These are phyloP conservation scores for Sugiyamaella japonica DNA, from an alignment of 1,139 yeast genomes.

Conservation along the genomic window DNA sequence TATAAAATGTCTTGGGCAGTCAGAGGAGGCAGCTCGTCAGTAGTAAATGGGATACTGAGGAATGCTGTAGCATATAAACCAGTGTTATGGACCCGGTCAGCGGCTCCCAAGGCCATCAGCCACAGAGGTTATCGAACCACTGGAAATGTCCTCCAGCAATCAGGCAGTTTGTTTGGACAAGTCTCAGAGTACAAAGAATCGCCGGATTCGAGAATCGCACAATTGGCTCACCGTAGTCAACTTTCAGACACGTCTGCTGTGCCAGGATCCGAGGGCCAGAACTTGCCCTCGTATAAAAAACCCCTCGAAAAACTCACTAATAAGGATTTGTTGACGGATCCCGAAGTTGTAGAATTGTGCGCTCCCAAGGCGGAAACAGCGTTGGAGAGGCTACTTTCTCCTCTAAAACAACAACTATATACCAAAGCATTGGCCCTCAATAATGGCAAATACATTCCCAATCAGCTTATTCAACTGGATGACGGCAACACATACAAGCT, in stretches of 20 bases:
- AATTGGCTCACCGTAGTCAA: constrained; percentile 21
- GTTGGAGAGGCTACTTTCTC: constrained; percentile 55
- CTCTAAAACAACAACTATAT: constrained; percentile 71
- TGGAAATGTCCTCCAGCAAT: not conserved
- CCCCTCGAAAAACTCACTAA: constrained; percentile 21
- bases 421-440: constrained; percentile 55
- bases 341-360: constrained; percentile 28
- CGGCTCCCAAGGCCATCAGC: not conserved
- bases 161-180: constrained; percentile 32
- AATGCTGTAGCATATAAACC: constrained; percentile 1
- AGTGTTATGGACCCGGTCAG: not conserved
- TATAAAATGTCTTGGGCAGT: constrained; percentile 10
- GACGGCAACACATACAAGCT: constrained; percentile 56
- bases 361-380: constrained; percentile 35
- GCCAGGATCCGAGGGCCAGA: constrained; percentile 15
- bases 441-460: constrained; percentile 70
- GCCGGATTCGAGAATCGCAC: constrained; percentile 22
- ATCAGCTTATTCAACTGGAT: constrained; percentile 53
- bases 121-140: not conserved
- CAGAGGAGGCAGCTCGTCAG: constrained; percentile 5
- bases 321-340: constrained; percentile 27
- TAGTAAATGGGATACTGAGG: constrained; percentile 2
- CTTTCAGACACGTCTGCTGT: constrained; percentile 11
- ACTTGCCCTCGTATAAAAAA: constrained; percentile 12
- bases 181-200: constrained; percentile 28